A percentile compares a stretch with the other conserved stretches of the same genome.
These are phyloP conservation scores for Mycena galericulata DNA, from an alignment of 768 basidiomycete species.

Conservation along the genomic window DNA sequence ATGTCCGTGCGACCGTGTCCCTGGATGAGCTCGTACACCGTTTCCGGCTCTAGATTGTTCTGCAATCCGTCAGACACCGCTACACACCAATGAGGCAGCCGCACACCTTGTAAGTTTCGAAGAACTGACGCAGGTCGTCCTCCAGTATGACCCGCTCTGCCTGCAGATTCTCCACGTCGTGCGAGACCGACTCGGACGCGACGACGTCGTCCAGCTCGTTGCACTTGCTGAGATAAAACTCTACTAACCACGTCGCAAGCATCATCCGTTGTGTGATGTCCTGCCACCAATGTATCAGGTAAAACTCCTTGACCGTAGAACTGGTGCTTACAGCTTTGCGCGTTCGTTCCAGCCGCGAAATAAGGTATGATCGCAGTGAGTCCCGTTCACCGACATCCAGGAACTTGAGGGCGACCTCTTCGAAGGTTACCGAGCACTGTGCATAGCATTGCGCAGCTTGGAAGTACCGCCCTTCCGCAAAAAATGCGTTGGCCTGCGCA, in stretches of 20 bases:
- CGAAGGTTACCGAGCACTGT: conserved; percentile 88
- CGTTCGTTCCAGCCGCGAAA: conserved; percentile 87
- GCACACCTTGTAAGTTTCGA: conserved; percentile 91
- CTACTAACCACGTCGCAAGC: conserved; percentile 97
- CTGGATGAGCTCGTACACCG: conserved; percentile 93
- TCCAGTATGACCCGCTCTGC: conserved; percentile 87
- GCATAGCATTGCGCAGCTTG: conserved; percentile 94
- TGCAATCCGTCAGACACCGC: conserved; percentile 43
- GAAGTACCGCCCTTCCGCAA: conserved; percentile 84
- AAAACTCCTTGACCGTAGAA: not conserved
- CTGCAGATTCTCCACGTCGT: conserved; percentile 87
- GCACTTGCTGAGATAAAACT: conserved; percentile 96
- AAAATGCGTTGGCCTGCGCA: conserved; percentile 85
- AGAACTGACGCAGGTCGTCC: conserved; percentile 93
- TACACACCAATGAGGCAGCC: not conserved
- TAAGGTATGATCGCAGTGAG: conserved; percentile 89
- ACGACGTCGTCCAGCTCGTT: conserved; percentile 96
- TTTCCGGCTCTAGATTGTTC: conserved; percentile 86
- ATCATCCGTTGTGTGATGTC: conserved; percentile 96
- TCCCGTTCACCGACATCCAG: conserved; percentile 92
- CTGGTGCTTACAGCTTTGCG: conserved; percentile 76
- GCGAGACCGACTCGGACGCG: conserved; percentile 84
- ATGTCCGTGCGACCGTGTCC: conserved; percentile 94
- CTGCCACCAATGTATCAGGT: conserved; percentile 51
- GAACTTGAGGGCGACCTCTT: conserved; percentile 92